phyloP scores from a whole-genome alignment of 495 filamentous ascomycete species.

The Penicillium pancosmium region DNA sequence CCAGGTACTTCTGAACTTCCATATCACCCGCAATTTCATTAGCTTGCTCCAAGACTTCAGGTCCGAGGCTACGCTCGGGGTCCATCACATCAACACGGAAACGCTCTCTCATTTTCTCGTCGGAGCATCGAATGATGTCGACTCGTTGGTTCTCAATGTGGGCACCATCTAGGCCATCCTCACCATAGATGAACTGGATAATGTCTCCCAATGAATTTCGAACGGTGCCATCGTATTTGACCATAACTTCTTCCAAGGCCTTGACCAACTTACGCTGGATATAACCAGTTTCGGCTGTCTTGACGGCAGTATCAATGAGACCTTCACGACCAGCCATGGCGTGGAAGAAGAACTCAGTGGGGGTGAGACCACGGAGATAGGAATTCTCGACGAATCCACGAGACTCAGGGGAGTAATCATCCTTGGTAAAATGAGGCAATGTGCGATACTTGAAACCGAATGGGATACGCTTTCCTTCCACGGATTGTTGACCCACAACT shows the following conservation, averaged over 20 bases:
- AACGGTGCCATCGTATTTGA: conserved; percentile 96
- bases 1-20: conserved; percentile 78
- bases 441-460: conserved; percentile 99
- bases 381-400: conserved; percentile 99
- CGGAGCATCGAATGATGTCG: conserved; percentile 77
- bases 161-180: conserved; percentile 91
- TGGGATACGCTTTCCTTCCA: conserved; percentile 98
- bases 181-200: conserved; percentile 96
- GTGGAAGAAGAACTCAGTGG: conserved; percentile 98
- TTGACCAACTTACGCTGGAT: conserved; percentile 98
- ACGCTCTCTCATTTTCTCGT: conserved; percentile 70
- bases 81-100: conserved; percentile 98
- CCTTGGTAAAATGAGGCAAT: conserved; percentile 96
- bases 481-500: conserved; percentile 93
- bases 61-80: conserved; percentile 58
- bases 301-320: conserved; percentile 99
- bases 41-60: conserved; percentile 81
- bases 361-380: conserved; percentile 92
- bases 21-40: conserved; percentile 85
- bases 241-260: conserved; percentile 95
- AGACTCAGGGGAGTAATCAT: conserved; percentile 96
- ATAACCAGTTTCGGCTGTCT: conserved; percentile 98
- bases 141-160: conserved; percentile 90
- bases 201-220: conserved; percentile 96
- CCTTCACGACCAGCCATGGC: conserved; percentile 99